Evolutionary conservation across 2,329 filamentous ascomycete species (phyloP).

Genomic region (Calcarisporium arbuscula): DNA sequence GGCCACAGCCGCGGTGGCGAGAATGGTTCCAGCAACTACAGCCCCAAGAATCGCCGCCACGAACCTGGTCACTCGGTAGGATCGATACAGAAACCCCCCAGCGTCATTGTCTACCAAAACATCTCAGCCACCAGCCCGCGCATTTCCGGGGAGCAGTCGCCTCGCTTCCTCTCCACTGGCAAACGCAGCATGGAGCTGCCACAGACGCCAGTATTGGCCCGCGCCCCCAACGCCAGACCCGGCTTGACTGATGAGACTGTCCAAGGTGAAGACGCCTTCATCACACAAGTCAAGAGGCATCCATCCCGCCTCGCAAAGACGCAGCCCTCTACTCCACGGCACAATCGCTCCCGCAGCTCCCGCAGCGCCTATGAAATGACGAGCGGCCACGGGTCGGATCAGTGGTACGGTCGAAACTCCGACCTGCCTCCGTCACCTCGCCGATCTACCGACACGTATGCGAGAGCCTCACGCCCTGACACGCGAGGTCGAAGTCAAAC

Average conservation of each 20-base stretch:
- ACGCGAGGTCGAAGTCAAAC: no score
- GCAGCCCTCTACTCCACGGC: conserved; percentile 28
- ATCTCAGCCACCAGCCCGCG: conserved; percentile 12
- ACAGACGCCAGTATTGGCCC: conserved; percentile 45
- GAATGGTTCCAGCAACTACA: no score
- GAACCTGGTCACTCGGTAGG: conserved; percentile 22
- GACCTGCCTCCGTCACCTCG: conserved; percentile 24
- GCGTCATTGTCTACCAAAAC: conserved; percentile 48
- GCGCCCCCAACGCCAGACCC: conserved; percentile 55
- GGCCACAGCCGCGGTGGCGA: no score
- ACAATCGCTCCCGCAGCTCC: conserved; percentile 35
- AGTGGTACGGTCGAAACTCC: conserved; percentile 30
- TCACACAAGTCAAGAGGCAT: conserved; percentile 46
- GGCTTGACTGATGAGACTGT: conserved; percentile 57
- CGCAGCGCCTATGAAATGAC: conserved; percentile 38
- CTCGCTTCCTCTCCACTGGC: conserved; percentile 23
- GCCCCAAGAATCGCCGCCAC: no score
- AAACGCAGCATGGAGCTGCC: conserved; percentile 41
- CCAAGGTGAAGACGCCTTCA: conserved; percentile 54
- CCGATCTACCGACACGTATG: conserved; percentile 25
- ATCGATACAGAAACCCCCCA: conserved; percentile 40
- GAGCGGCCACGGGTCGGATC: conserved; percentile 33
- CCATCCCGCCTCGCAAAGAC: conserved; percentile 48
- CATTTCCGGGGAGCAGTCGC: conserved; percentile 22
- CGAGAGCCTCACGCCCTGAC: conserved; percentile 9